Conservation (phyloP, 2,329 filamentous ascomycete species). For the Penicillium sp. region DNA sequence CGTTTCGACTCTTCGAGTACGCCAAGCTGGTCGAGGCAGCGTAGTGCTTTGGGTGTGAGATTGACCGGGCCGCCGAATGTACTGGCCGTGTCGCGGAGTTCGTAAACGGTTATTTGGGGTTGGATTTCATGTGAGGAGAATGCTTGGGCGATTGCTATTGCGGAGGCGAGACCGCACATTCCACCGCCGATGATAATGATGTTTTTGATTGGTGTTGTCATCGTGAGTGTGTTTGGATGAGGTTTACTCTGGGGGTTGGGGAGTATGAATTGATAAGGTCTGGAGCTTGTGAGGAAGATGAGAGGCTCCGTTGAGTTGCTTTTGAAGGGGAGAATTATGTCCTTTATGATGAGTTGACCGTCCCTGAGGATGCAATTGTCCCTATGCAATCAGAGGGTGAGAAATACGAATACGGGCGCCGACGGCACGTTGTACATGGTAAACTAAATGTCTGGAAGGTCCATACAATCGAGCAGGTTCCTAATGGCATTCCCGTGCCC, state of each 20-base stretch:
- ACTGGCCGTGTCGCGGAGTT: conserved; percentile 9
- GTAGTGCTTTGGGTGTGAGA: conserved; percentile 9
- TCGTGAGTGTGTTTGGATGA: not conserved
- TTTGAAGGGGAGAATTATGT: not conserved
- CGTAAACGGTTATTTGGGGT: conserved; percentile 1
- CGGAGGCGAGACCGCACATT: conserved; percentile 10
- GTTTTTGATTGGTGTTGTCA: not conserved
- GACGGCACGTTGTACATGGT: not conserved
- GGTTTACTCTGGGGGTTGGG: not conserved
- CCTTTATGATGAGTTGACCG: not conserved
- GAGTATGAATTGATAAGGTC: too few species aligned
- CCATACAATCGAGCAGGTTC: not conserved
- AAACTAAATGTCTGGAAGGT: not conserved
- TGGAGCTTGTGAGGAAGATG: not conserved
- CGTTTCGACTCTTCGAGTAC: conserved; percentile 3
- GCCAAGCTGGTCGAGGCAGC: conserved; percentile 10
- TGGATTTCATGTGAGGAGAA: conserved; percentile 4
- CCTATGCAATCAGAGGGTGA: not conserved
- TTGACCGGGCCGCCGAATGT: conserved; percentile 12
- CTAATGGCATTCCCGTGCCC: too few species aligned
- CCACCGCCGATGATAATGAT: conserved; percentile 14
- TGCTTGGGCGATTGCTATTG: conserved; percentile 8
- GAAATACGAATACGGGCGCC: not conserved
- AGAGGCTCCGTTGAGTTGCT: not conserved
- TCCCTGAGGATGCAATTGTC: not conserved